Conservation (phyloP, 2,329 filamentous ascomycete species). For the Trichocomaceae sp. region DNA sequence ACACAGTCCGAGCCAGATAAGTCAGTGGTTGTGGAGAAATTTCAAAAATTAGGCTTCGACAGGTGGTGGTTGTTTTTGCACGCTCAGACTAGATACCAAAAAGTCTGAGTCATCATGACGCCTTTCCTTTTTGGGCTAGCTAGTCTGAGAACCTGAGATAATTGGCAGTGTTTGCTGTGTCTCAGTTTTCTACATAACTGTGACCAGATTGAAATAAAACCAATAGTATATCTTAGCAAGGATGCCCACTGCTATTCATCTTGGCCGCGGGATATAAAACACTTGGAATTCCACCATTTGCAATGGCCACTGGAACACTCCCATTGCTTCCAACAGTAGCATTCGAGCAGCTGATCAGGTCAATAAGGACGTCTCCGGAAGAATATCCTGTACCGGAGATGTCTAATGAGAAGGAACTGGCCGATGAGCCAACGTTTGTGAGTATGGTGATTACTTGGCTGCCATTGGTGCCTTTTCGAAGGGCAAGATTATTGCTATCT, state of each 20-base stretch:
- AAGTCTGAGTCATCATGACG: too few relatives aligned
- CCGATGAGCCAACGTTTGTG: conserved; percentile 34
- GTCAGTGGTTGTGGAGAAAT: too few relatives aligned
- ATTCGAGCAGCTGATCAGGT: conserved; percentile 35
- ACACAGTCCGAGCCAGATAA: too few relatives aligned
- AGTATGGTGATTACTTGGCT: conserved; percentile 37
- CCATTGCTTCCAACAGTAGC: conserved; percentile 40
- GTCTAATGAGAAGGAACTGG: conserved; percentile 16
- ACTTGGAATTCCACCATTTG: conserved; percentile 35
- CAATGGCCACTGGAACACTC: conserved; percentile 40
- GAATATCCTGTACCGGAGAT: conserved; percentile 21
- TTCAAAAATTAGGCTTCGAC: too few relatives aligned
- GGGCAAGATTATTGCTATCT: conserved; percentile 39
- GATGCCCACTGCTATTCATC: neutral
- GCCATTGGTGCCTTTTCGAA: conserved; percentile 39
- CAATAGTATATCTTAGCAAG: too few relatives aligned
- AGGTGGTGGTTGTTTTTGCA: too few relatives aligned
- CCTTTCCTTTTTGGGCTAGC: too few relatives aligned
- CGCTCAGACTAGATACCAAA: too few relatives aligned
- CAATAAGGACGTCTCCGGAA: conserved; percentile 21
- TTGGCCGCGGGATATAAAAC: conserved; percentile 23
- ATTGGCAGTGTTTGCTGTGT: too few relatives aligned
- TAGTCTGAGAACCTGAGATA: too few relatives aligned
- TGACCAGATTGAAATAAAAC: too few relatives aligned
- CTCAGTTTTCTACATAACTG: too few relatives aligned